Evolutionary conservation across 495 filamentous ascomycete species (phyloP), one percentile per base, ranked within the genome.

Genomic region (Penicillium ucsense): DNA sequence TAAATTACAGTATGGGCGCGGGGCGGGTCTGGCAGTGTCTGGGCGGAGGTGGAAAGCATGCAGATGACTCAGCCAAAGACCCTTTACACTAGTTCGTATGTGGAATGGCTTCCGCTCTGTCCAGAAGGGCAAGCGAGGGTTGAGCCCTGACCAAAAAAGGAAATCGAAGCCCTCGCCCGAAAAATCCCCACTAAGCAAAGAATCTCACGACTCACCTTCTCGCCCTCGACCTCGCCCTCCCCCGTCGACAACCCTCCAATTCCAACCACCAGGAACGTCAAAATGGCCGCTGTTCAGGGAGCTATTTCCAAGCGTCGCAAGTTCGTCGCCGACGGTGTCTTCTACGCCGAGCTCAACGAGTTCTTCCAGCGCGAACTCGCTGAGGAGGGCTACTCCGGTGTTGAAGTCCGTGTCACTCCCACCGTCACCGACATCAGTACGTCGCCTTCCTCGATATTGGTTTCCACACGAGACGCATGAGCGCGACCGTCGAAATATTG

Each of bases 361-460:
- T 98, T 98, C 86, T 98, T 98, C 89, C 94, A 96, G 80, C 91
- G 94, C 71, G 92, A 98, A 78, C 80, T 98, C 68, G 91, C 91
- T 69, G 91, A 98, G 81, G 94, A 98, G 80, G 92, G 92, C 58
- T 98, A 98, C 80, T 97, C 94, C 33, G 92, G 92, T 66, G 92
- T 98, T 66, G 94, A 98, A 78, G 94, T 98, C 74, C 90, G 92
- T 78, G 92, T 98, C 62, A 98, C 92, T 57, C 92, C 92, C 63
- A 98, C 92, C 65, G 92, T 98, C 70, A 98, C 92, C 77, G 92
- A 96, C 71, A 97, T 97, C 84, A 98, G 80, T 83, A 78, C 57
- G 77, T 73, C 56, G 49, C 49, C 47, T 56, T 53, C 57, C 46
- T 43, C 48, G 53, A 52, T 54, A 49, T 46, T 35, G 50, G 54